Conservation (phyloP, 257 asterid species). For the Penstemon davidsonii region DNA sequence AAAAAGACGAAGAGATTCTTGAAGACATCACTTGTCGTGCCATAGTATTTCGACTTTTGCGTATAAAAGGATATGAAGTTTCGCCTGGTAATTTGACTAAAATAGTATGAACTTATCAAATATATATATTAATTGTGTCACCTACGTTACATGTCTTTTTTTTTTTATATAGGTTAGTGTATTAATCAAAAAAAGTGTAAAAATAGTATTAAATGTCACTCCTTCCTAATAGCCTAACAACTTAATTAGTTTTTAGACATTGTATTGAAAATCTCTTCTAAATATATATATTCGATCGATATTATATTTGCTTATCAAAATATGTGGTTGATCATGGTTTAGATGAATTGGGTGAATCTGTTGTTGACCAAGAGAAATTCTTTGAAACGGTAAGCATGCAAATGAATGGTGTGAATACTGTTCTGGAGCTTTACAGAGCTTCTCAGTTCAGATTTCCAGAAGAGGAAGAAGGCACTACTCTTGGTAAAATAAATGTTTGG, state of each 20-base stretch:
- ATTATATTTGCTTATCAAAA: too few relatives aligned
- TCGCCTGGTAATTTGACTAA: constrained; percentile 19
- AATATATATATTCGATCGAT: too few relatives aligned
- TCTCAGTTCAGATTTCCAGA: constrained; percentile 34
- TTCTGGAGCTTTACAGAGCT: constrained; percentile 53
- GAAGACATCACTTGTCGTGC: constrained; percentile 26
- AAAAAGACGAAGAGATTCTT: constrained; percentile 23
- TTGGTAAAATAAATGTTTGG: constrained; percentile 40
- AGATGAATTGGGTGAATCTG: constrained; percentile 41
- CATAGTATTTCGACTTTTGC: constrained; percentile 35
- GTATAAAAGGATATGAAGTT: constrained; percentile 22
- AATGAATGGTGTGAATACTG: constrained; percentile 15
- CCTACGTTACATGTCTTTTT: too few relatives aligned
- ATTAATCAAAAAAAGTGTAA: too few relatives aligned
- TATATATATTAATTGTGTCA: too few relatives aligned
- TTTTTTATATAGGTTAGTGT: too few relatives aligned
- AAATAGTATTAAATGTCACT: too few relatives aligned
- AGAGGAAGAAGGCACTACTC: constrained; percentile 29
- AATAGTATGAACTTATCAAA: too few relatives aligned
- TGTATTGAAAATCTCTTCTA: too few relatives aligned
- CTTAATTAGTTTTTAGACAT: too few relatives aligned
- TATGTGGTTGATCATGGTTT: background rate
- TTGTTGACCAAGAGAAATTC: constrained; percentile 28
- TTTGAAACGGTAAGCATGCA: constrained; percentile 5
- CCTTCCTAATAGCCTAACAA: too few relatives aligned